A percentile compares a stretch with the other conserved stretches of the same genome.
phyloP scores from a whole-genome alignment of 495 filamentous ascomycete genomes.

The Daldinia caldariorum region DNA sequence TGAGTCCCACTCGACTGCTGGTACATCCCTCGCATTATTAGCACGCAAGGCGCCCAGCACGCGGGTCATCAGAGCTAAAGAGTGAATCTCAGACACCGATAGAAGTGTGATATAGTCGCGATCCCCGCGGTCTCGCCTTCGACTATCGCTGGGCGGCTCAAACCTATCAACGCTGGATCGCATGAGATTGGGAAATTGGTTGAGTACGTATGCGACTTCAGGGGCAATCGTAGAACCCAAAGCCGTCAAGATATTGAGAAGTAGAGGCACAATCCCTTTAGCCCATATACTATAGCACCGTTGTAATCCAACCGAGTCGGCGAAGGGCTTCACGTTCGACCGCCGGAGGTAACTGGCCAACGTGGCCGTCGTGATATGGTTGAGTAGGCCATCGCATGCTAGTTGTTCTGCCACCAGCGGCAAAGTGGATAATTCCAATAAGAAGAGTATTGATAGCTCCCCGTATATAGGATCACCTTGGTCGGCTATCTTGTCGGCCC shows the following conservation, averaged over 20 bases:
- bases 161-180: conserved; percentile 69
- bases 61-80: conserved; percentile 74
- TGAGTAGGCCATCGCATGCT: conserved; percentile 82
- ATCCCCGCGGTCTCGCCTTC: conserved; percentile 53
- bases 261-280: conserved; percentile 83
- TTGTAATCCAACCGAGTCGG: conserved; percentile 61
- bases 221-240: conserved; percentile 80
- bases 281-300: conserved; percentile 87
- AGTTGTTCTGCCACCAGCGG: conserved; percentile 87
- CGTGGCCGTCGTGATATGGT: conserved; percentile 78
- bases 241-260: conserved; percentile 87
- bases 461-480: conserved; percentile 93
- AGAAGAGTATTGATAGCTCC: conserved; percentile 84
- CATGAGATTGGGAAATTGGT: conserved; percentile 81
- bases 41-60: conserved; percentile 71
- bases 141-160: conserved; percentile 59
- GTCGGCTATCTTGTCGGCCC: conserved; percentile 81
- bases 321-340: conserved; percentile 73
- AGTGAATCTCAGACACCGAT: conserved; percentile 78
- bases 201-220: conserved; percentile 86
- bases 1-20: conserved; percentile 76
- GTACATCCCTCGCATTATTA: conserved; percentile 70
- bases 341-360: conserved; percentile 75
- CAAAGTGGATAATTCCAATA: conserved; percentile 85
- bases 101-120: conserved; percentile 70